Conservation (phyloP, 2,329 filamentous ascomycete species). For the Dactylellina cionopaga region DNA sequence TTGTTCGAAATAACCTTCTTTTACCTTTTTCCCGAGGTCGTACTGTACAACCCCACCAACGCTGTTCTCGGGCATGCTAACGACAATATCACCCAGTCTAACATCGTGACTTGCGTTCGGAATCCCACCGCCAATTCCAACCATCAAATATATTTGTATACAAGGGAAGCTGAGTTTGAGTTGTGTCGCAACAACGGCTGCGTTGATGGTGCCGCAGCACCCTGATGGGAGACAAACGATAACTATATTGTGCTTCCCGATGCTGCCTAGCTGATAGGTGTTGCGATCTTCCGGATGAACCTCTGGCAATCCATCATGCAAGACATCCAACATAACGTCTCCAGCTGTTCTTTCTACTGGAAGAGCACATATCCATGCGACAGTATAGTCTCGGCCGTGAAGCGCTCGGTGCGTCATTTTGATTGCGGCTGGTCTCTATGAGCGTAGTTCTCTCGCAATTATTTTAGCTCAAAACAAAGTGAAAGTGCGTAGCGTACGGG, state of each 20-base stretch:
- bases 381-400: background rate
- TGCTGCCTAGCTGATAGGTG: slow-evolving; percentile 3
- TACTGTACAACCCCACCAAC: slow-evolving; percentile 7
- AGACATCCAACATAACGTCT: background rate
- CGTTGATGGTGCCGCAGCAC: background rate
- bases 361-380: slow-evolving; percentile 16
- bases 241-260: slow-evolving; percentile 15
- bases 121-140: slow-evolving; percentile 19
- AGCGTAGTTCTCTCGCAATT: no score
- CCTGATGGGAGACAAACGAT: slow-evolving; percentile 4
- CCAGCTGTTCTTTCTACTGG: background rate
- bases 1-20: background rate
- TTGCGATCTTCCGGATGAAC: background rate
- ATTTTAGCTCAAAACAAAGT: no score
- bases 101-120: slow-evolving; percentile 3
- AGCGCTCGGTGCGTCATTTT: no score
- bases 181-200: slow-evolving; percentile 50
- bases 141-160: slow-evolving; percentile 1
- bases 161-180: slow-evolving; percentile 32
- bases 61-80: background rate
- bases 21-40: slow-evolving; percentile 12
- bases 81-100: slow-evolving; percentile 17
- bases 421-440: no score
- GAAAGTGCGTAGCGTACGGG: no score
- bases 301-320: background rate